Percentiles rank a stretch among this genome's conserved stretches.
These are phyloP conservation scores for Rubia balearica DNA, from an alignment of 305 asterid genomes.

Conservation along the genomic window DNA sequence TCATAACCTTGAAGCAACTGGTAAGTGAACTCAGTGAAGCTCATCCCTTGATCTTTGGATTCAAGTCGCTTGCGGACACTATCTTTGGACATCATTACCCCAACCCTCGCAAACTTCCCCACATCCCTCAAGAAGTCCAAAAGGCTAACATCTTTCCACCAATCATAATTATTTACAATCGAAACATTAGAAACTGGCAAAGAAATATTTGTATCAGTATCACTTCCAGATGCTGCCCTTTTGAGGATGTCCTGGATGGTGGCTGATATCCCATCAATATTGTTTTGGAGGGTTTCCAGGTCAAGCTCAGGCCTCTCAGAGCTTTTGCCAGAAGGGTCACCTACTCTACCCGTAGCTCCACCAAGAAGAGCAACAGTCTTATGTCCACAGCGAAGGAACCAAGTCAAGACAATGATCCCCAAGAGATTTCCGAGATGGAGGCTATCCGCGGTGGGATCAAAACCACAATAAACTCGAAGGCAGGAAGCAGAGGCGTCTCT, in stretches of 20 bases:
- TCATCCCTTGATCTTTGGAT: constrained; percentile 72
- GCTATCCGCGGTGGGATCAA: constrained; percentile 88
- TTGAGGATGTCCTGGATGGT: constrained; percentile 41
- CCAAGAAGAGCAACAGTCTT: constrained; percentile 64
- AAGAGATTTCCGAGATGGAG: constrained; percentile 89
- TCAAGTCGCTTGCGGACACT: constrained; percentile 71
- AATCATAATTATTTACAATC: constrained; percentile 65
- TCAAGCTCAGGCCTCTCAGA: constrained; percentile 80
- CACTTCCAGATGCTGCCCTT: constrained; percentile 19
- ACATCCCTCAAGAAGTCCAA: constrained; percentile 65
- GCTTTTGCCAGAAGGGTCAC: constrained; percentile 92
- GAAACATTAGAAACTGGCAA: constrained; percentile 23
- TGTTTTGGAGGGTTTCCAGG: constrained; percentile 31
- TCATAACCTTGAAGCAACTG: constrained; percentile 83
- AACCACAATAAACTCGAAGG: constrained; percentile 76
- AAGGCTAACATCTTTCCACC: constrained; percentile 83
- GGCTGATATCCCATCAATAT: constrained; percentile 42
- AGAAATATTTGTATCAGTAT: background rate
- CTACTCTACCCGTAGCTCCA: constrained; percentile 94
- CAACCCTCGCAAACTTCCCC: constrained; percentile 69
- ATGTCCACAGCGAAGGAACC: constrained; percentile 90
- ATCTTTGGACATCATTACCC: constrained; percentile 81
- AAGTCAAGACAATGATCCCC: constrained; percentile 72
- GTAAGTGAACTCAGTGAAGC: constrained; percentile 80
- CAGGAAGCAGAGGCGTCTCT: constrained; percentile 27